Conservation (phyloP, 2,329 filamentous ascomycete genomes). For the Pestalotiopsis fici region DNA sequence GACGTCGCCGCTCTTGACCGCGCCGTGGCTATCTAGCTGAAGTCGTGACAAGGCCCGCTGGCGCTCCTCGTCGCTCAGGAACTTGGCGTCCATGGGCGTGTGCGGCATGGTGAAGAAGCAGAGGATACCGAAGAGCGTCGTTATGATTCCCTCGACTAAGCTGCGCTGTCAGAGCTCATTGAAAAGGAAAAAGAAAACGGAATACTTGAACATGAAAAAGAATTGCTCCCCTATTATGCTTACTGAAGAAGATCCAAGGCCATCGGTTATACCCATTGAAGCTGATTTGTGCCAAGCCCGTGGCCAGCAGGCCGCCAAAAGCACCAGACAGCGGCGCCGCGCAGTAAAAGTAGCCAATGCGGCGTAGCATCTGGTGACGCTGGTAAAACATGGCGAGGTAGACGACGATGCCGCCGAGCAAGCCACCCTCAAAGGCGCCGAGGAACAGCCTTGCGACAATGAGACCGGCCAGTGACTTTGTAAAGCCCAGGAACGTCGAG, state of each 20-base stretch:
- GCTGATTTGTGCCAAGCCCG: constrained; percentile 40
- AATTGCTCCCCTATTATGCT: constrained; percentile 23
- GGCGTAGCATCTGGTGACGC: constrained; percentile 49
- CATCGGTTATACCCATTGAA: constrained; percentile 32
- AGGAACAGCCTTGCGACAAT: constrained; percentile 71
- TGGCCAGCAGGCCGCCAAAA: constrained; percentile 31
- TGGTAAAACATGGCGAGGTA: constrained; percentile 9
- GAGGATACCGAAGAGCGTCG: constrained; percentile 67
- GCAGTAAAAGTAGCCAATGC: constrained; percentile 5
- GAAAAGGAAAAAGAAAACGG: too few species aligned
- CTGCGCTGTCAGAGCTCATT: background rate
- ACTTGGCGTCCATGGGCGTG: constrained; percentile 75
- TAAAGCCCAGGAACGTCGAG: constrained; percentile 71
- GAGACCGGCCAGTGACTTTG: constrained; percentile 62
- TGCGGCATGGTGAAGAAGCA: constrained; percentile 78
- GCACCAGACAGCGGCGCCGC: constrained; percentile 22
- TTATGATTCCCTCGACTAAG: constrained; percentile 70
- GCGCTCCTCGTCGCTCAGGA: constrained; percentile 54
- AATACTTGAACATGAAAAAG: too few species aligned
- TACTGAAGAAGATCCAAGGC: constrained; percentile 47
- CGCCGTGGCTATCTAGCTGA: constrained; percentile 1
- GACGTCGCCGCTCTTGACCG: background rate
- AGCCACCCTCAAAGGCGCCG: constrained; percentile 73
- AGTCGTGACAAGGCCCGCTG: background rate
- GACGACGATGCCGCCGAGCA: constrained; percentile 46